Conservation (phyloP, 2,329 filamentous ascomycete species). For the Chrysoporthe cubensis region DNA sequence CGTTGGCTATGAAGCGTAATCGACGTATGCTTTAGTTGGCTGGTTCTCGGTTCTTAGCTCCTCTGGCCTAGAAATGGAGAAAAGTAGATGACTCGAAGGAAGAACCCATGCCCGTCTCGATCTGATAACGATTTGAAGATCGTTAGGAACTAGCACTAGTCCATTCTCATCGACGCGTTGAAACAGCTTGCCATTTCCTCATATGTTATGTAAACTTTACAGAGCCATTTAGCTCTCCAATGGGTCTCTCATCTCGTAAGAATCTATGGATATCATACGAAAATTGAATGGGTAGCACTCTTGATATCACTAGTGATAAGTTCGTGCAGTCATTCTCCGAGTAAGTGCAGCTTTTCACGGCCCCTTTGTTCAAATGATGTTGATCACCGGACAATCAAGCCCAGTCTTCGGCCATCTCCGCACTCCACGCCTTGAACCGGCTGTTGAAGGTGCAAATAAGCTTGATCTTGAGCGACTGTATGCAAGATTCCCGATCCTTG, state of each 20-base stretch:
- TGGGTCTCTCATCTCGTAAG: no score
- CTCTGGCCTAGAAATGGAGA: not conserved
- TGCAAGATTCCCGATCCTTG: constrained; percentile 18
- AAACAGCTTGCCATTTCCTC: no score
- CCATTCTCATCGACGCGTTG: not conserved
- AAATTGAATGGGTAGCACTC: not conserved
- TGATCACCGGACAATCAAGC: not conserved
- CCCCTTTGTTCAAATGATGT: not conserved
- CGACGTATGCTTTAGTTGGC: not conserved
- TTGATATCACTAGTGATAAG: not conserved
- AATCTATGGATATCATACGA: not conserved
- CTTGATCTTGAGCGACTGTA: constrained; percentile 6
- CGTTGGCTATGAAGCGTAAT: not conserved
- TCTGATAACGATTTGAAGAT: no score
- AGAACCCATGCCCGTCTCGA: no score
- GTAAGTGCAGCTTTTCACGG: not conserved
- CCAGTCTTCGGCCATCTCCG: constrained; percentile 21
- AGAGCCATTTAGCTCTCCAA: not conserved
- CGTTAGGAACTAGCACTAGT: not conserved
- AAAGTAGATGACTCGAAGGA: not conserved
- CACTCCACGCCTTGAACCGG: constrained; percentile 2
- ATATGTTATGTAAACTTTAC: no score
- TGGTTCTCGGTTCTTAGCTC: not conserved
- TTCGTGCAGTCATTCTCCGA: no score
- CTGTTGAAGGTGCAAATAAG: not conserved